Evolutionary conservation across 345 rosid genomes (phyloP).

Genomic region (Balakata baccata): DNA sequence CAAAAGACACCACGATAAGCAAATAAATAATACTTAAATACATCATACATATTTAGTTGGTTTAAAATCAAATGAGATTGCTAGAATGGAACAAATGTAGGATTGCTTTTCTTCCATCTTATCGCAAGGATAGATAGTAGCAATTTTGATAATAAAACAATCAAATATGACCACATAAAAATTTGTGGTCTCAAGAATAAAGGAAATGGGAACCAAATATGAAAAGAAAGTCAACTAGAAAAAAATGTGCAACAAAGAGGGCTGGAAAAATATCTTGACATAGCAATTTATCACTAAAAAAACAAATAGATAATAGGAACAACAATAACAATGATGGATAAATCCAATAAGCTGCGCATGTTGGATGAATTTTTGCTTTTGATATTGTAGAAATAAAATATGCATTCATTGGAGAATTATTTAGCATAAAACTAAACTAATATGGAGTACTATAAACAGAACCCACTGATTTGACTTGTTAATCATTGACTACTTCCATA

Average conservation of each 20-base stretch:
- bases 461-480: background rate
- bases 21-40: background rate
- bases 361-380: background rate
- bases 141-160: background rate
- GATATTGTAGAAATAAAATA: background rate
- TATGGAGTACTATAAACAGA: background rate
- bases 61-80: no score
- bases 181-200: background rate
- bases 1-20: conserved; percentile 1
- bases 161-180: background rate
- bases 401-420: background rate
- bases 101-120: background rate
- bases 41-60: background rate
- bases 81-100: no score
- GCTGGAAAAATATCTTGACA: background rate
- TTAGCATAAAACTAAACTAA: background rate
- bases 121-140: background rate
- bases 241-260: background rate
- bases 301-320: background rate
- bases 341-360: background rate
- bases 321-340: background rate
- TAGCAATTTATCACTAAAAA: background rate
- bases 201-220: background rate
- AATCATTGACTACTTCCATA: background rate
- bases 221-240: background rate